phyloP scores from a whole-genome alignment of 345 rosid genomes.

The Brassica nigra region DNA sequence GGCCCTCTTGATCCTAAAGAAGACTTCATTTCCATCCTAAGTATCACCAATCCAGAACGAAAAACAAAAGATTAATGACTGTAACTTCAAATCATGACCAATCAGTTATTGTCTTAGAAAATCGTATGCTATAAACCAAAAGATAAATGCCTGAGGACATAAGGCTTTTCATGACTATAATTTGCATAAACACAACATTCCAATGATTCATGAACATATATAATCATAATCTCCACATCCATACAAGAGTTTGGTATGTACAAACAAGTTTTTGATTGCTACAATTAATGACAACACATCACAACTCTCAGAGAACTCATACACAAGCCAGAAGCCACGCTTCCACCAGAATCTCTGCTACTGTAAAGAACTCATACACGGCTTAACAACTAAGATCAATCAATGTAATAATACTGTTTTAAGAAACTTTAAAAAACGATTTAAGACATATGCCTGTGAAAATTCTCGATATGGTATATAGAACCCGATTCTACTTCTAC shows the following conservation, averaged over 20 bases:
- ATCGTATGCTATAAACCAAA: background rate
- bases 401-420: background rate
- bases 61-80: background rate
- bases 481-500: background rate
- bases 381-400: slow-evolving; percentile 9
- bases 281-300: background rate
- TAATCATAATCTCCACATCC: background rate
- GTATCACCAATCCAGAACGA: background rate
- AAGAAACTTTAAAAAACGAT: background rate
- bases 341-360: background rate
- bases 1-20: slow-evolving; percentile 82
- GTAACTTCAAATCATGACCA: background rate
- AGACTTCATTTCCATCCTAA: slow-evolving; percentile 91
- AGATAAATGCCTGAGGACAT: background rate
- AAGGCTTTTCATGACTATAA: background rate
- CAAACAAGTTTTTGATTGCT: background rate
- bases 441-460: background rate
- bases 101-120: too few species aligned
- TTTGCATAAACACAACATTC: background rate
- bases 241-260: slow-evolving; percentile 2
- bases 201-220: background rate
- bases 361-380: background rate
- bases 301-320: background rate
- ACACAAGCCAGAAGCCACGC: too few species aligned
- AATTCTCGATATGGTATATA: background rate